Evolutionary conservation across 2,329 filamentous ascomycete species (phyloP).

Genomic region (Fusarium subtropicale): DNA sequence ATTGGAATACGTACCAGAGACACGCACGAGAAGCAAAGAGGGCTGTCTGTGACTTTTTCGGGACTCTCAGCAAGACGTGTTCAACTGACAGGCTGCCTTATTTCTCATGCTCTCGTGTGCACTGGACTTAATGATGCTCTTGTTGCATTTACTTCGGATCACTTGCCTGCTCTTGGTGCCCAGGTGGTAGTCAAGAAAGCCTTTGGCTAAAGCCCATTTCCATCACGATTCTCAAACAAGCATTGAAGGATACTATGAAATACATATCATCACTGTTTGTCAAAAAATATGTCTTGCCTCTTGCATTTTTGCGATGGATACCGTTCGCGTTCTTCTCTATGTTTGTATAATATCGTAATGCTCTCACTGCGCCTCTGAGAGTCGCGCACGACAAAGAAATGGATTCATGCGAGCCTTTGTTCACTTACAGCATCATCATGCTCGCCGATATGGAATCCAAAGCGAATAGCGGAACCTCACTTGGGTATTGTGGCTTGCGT

Average conservation of each 20-base stretch:
- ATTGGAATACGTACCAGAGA: not conserved
- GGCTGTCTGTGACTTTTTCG: not conserved
- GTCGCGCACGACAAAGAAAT: not conserved
- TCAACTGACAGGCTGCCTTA: not conserved
- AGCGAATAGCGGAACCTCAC: not conserved
- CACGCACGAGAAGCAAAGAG: not conserved
- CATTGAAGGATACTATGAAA: not conserved
- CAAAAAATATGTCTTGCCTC: not conserved
- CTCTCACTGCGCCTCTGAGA: not conserved
- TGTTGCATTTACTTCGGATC: not conserved
- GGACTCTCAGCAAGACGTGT: not conserved
- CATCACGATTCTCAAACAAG: not conserved
- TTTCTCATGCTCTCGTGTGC: not conserved
- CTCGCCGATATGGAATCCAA: not conserved
- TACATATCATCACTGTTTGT: not conserved
- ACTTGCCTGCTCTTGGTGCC: not conserved
- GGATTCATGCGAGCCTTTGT: constrained; percentile 14
- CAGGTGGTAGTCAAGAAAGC: not conserved
- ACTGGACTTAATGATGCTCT: not conserved
- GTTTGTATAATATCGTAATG: not conserved
- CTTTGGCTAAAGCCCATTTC: not conserved
- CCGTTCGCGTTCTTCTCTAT: too few species aligned
- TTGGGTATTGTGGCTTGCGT: not conserved
- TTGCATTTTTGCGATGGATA: not conserved
- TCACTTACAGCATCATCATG: not conserved